phyloP scores from a whole-genome alignment of 2,329 filamentous ascomycete genomes.

The Aspergillus candidus region DNA sequence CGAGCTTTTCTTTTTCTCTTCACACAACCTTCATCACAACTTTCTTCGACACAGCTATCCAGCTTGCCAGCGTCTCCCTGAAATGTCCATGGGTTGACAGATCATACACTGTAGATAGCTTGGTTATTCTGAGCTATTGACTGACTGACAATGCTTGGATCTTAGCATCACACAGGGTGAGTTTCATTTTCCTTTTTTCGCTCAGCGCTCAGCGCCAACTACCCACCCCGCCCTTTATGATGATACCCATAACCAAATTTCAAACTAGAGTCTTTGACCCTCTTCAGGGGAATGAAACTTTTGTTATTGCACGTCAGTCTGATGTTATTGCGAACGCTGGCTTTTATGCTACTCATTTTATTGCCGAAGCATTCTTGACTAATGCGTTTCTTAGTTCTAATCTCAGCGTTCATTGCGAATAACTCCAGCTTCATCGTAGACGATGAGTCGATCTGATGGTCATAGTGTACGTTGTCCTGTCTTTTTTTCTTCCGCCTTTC shows the following conservation, averaged over 20 bases:
- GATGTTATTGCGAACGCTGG: conserved; percentile 43
- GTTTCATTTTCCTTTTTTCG: conserved; percentile 9
- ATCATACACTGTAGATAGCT: background rate
- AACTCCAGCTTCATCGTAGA: background rate
- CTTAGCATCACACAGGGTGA: conserved; percentile 20
- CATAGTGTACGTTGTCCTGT: conserved; percentile 20
- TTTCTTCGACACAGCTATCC: conserved; percentile 16
- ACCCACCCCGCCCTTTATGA: conserved; percentile 50
- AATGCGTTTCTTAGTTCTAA: conserved; percentile 3
- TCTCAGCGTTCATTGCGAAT: conserved; percentile 14
- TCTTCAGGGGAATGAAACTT: conserved; percentile 67
- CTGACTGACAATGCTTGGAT: conserved; percentile 5
- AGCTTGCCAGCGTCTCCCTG: conserved; percentile 11
- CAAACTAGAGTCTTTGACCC: conserved; percentile 98
- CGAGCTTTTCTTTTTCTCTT: conserved; percentile 15
- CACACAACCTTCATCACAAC: conserved; percentile 7
- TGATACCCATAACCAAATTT: conserved; percentile 71
- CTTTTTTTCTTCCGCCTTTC: conserved; percentile 29
- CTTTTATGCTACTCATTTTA: conserved; percentile 1
- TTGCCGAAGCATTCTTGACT: background rate
- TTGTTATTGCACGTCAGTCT: conserved; percentile 80
- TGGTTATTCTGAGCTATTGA: conserved; percentile 1
- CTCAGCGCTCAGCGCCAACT: conserved; percentile 9
- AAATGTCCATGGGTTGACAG: conserved; percentile 8
- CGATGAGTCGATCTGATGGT: too few relatives aligned